A percentile compares a stretch with the other conserved stretches of the same genome.
These are phyloP conservation scores for Erythrophleum fordii DNA, from an alignment of 306 rosid species.

Conservation along the genomic window DNA sequence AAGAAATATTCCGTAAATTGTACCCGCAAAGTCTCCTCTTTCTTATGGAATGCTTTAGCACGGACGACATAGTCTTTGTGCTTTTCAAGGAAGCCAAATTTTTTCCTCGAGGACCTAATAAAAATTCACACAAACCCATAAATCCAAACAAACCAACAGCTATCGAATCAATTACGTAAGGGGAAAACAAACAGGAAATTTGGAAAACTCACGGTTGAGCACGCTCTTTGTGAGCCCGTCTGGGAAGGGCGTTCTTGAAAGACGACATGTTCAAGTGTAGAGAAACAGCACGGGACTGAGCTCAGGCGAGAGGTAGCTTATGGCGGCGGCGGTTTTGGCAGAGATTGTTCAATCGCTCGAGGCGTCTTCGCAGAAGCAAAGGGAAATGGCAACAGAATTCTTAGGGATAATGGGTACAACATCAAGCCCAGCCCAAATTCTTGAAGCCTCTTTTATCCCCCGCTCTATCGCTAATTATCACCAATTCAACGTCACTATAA, in stretches of 20 bases:
- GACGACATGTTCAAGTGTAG: conserved; percentile 61
- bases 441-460: background rate
- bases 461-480: too few species aligned
- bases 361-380: background rate
- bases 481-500: too few species aligned
- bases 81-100: conserved; percentile 81
- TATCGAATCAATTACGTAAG: background rate
- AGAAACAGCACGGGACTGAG: too few species aligned
- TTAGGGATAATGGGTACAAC: too few species aligned
- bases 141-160: background rate
- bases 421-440: background rate
- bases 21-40: conserved; percentile 75
- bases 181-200: background rate
- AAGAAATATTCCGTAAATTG: background rate
- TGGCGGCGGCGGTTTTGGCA: background rate
- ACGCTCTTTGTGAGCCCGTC: conserved; percentile 85
- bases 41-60: conserved; percentile 71
- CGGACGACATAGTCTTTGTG: conserved; percentile 90
- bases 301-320: background rate
- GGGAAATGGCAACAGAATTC: background rate
- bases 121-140: background rate
- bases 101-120: conserved; percentile 64
- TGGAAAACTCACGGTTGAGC: conserved; percentile 68
- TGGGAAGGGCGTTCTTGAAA: conserved; percentile 67
- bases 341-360: background rate